Percentiles rank a stretch among this genome's conserved stretches.
phyloP scores from a whole-genome alignment of 1,139 yeast species.

The Petasospora rhodanensis region DNA sequence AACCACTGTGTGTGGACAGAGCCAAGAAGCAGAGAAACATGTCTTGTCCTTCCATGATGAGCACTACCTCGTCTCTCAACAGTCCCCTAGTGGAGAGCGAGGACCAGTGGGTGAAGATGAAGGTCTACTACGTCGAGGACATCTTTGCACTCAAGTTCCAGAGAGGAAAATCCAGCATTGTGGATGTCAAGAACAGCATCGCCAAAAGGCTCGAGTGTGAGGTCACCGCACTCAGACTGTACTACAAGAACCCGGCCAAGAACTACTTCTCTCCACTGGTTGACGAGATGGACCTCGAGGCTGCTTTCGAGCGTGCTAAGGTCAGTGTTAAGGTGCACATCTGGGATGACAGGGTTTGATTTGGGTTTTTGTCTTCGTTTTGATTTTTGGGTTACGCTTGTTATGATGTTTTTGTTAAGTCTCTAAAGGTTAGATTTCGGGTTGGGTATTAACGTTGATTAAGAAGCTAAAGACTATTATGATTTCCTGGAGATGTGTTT shows the following conservation, averaged over 20 bases:
- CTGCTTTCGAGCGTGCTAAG: constrained; percentile 18
- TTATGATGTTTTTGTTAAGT: not conserved
- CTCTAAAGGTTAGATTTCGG: too few relatives aligned
- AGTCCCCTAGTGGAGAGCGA: constrained; percentile 1
- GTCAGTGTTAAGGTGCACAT: constrained; percentile 20
- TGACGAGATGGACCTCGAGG: constrained; percentile 16
- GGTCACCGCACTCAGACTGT: constrained; percentile 12
- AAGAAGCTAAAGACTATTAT: too few relatives aligned
- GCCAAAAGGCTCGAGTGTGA: constrained; percentile 23
- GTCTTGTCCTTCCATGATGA: constrained; percentile 1
- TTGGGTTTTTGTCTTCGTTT: not conserved
- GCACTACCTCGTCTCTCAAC: not conserved
- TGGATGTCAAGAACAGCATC: constrained; percentile 16
- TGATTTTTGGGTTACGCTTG: not conserved
- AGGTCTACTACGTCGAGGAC: constrained; percentile 21
- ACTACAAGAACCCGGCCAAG: constrained; percentile 16
- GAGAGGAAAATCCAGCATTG: constrained; percentile 4
- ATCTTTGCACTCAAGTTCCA: constrained; percentile 23
- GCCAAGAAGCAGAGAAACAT: constrained; percentile 2
- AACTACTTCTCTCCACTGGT: constrained; percentile 18
- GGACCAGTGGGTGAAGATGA: constrained; percentile 15
- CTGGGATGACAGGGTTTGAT: constrained; percentile 9
- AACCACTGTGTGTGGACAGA: constrained; percentile 9
- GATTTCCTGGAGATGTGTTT: too few relatives aligned
- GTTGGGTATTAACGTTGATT: too few relatives aligned